Evolutionary conservation across 2,329 filamentous ascomycete genomes (phyloP).

Genomic region (Xylariaceae sp.): DNA sequence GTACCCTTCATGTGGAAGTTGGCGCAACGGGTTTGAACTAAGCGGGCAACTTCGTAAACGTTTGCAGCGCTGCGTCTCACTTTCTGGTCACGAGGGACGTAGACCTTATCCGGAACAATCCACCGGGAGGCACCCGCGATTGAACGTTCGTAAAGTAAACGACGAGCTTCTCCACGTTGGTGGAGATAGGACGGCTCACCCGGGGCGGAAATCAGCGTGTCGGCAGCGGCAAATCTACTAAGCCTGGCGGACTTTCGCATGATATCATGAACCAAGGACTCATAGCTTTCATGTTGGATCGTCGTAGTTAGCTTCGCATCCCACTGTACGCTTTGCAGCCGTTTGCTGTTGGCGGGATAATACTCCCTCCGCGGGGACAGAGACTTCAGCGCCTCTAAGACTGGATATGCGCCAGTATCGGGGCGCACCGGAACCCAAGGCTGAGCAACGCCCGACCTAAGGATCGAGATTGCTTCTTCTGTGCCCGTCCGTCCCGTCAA

Average conservation of each 20-base stretch:
- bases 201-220: background rate
- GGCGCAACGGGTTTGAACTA: slow-evolving; percentile 12
- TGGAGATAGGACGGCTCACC: slow-evolving; percentile 15
- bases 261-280: slow-evolving; percentile 28
- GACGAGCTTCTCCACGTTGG: slow-evolving; percentile 19
- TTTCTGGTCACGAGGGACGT: slow-evolving; percentile 23
- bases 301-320: slow-evolving; percentile 30
- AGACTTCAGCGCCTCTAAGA: slow-evolving; percentile 22
- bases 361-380: slow-evolving; percentile 32
- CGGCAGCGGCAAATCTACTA: background rate
- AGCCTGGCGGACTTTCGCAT: slow-evolving; percentile 30
- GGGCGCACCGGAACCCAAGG: slow-evolving; percentile 39
- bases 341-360: slow-evolving; percentile 33
- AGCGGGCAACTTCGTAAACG: slow-evolving; percentile 20
- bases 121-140: background rate
- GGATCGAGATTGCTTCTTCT: slow-evolving; percentile 51
- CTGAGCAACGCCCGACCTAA: slow-evolving; percentile 46
- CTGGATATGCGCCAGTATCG: rapidly evolving
- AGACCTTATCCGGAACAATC: slow-evolving; percentile 1
- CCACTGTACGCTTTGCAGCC: slow-evolving; percentile 36
- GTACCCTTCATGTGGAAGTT: slow-evolving; percentile 7
- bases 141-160: background rate
- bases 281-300: slow-evolving; percentile 38
- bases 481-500: slow-evolving; percentile 27
- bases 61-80: slow-evolving; percentile 1